Evolutionary conservation across 495 filamentous ascomycete genomes (phyloP), one percentile per base, ranked within the genome.

Genomic region (Daldinia concentrica): DNA sequence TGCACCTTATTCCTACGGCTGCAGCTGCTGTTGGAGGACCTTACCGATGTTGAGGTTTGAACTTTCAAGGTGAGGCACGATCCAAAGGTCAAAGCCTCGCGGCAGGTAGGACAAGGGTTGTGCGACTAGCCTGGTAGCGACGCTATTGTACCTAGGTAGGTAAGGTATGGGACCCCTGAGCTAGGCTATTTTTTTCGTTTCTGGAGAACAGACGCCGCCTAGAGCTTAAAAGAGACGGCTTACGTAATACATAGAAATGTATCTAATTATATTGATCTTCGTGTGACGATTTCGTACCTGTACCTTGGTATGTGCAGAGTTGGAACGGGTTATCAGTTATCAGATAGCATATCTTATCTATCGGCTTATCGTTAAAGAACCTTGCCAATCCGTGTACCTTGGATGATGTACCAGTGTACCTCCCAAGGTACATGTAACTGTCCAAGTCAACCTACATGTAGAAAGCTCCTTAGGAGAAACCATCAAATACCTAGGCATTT

Each of bases 81-180:
- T 56, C 41, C 32, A 61, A 64, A 68, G 43, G 41, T 64, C 55
- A 64, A 61, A 67, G 59, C 62, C 68, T 71, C 52, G 58, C 51
- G 30, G 62, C 30, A 54, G 32, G 15, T 27, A 57, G 62, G 62
- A 69, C 67, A 69, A 58, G 67, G 66, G 55, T 64, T 54, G 50
- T 41, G 30, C 9, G 19, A 45, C 50, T 64, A 59, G 60, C 58
- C 50, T 7, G 12, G 15, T 56, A 29, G 27, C 29, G 29, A 19
- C 52, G n/a, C 15, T 52, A 29, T 27, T 27, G 27, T 29, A 29
- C 27, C 27, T 29, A 29, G 3, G 4, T 51, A n/a, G n/a, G n/a
- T n/a, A n/a, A n/a, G n/a, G 22, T 51, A 45, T 52, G 24, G 50
- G 24, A 54, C 50, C 50, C 50, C 27, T 54, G 24, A 15, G 6